phyloP scores from a whole-genome alignment of 148 eudicot genomes.

The Cornus kousa region DNA sequence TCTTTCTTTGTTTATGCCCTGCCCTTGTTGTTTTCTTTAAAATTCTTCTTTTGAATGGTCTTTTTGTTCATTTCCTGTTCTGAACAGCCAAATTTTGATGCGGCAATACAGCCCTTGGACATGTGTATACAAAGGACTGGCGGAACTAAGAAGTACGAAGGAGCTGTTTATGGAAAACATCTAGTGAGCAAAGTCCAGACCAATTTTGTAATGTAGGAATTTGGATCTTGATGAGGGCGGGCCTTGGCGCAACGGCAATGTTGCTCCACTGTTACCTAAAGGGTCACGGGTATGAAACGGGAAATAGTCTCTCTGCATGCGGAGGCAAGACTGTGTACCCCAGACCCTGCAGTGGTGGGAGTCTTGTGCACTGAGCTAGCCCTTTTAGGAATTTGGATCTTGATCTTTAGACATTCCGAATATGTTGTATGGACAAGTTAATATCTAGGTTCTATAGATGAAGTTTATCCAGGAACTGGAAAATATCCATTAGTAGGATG shows the following conservation, averaged over 20 bases:
- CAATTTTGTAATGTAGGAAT: conserved; percentile 51
- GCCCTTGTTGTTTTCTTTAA: background rate
- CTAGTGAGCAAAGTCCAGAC: conserved; percentile 68
- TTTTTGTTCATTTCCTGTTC: background rate
- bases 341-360: too few relatives aligned
- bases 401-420: background rate
- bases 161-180: conserved; percentile 90
- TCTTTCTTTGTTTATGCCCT: background rate
- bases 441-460: background rate
- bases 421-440: background rate
- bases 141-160: conserved; percentile 58
- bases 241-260: too few relatives aligned
- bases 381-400: background rate
- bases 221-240: background rate
- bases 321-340: too few relatives aligned
- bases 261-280: background rate
- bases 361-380: too few relatives aligned
- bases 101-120: conserved; percentile 76
- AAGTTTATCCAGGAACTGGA: background rate
- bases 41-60: background rate
- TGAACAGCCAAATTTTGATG: conserved; percentile 83
- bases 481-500: background rate
- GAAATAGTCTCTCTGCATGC: too few relatives aligned
- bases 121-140: conserved; percentile 61
- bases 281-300: too few relatives aligned